phyloP scores from a whole-genome alignment of 495 filamentous ascomycete genomes.

The Penicillium arizonense region DNA sequence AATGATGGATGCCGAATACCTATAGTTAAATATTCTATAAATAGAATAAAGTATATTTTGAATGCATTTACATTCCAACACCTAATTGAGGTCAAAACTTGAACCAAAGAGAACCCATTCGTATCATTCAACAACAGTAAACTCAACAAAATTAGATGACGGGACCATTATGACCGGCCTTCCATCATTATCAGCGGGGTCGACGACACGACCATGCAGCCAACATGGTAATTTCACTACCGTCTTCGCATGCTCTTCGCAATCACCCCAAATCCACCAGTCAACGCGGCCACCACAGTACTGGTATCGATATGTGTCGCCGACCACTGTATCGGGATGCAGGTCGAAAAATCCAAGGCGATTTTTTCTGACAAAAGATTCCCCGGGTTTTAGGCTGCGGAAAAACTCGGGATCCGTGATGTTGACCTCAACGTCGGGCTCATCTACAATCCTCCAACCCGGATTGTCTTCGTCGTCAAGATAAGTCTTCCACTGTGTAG shows the following conservation, averaged over 20 bases:
- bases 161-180: slow-evolving; percentile 5
- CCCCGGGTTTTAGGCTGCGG: slow-evolving; percentile 3
- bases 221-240: slow-evolving; percentile 12
- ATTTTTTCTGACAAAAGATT: neutral
- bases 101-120: neutral
- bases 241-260: slow-evolving; percentile 8
- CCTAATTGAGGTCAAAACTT: neutral
- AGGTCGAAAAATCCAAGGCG: neutral
- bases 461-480: neutral
- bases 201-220: slow-evolving; percentile 6
- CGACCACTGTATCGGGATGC: slow-evolving; percentile 5
- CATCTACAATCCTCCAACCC: slow-evolving; percentile 3
- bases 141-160: neutral
- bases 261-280: slow-evolving; percentile 11
- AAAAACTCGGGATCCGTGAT: neutral
- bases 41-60: neutral
- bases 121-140: neutral
- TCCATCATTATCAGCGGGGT: slow-evolving; percentile 13
- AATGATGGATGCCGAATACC: neutral
- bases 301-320: slow-evolving; percentile 9
- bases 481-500: slow-evolving; percentile 3
- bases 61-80: neutral
- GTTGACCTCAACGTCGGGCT: slow-evolving; percentile 2
- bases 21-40: neutral
- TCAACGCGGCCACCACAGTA: slow-evolving; percentile 10